Evolutionary conservation across 495 filamentous ascomycete genomes (phyloP).

Genomic region (Parachaetomium inaequale): DNA sequence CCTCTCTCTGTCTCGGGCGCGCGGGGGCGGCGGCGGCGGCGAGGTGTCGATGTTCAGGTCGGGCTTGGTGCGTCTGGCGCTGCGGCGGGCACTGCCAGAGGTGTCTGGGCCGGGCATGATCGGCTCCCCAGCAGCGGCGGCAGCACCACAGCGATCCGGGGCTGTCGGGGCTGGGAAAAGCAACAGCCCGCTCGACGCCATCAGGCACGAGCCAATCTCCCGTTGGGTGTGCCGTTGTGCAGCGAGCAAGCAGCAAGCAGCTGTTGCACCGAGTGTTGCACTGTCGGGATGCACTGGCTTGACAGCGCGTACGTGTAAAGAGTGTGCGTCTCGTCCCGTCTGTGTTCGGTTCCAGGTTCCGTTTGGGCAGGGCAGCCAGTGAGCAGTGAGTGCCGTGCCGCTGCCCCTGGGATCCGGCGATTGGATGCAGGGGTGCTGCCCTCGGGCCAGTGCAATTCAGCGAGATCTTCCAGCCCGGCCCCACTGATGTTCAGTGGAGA

Average conservation of each 20-base stretch:
- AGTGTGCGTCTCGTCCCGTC: constrained; percentile 24
- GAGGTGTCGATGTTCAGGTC: constrained; percentile 33
- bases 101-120: constrained; percentile 27
- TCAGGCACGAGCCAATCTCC: too few species aligned
- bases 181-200: constrained; percentile 14
- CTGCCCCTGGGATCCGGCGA: constrained; percentile 1
- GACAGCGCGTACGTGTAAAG: constrained; percentile 27
- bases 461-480: constrained; percentile 1
- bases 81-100: constrained; percentile 23
- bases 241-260: neutral
- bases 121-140: neutral
- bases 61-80: constrained; percentile 23
- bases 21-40: constrained; percentile 15
- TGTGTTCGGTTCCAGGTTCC: too few species aligned
- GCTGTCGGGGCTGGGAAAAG: constrained; percentile 10
- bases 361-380: too few species aligned
- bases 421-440: neutral
- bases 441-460: neutral
- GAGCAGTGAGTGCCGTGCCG: too few species aligned
- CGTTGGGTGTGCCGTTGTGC: too few species aligned
- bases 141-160: constrained; percentile 6
- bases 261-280: neutral
- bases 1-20: neutral
- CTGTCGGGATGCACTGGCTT: constrained; percentile 3
- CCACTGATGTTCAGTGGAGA: constrained; percentile 14